Base-by-base conservation (phyloP, 169 alveolate species). In the Plasmodium billcollinsi region DNA sequence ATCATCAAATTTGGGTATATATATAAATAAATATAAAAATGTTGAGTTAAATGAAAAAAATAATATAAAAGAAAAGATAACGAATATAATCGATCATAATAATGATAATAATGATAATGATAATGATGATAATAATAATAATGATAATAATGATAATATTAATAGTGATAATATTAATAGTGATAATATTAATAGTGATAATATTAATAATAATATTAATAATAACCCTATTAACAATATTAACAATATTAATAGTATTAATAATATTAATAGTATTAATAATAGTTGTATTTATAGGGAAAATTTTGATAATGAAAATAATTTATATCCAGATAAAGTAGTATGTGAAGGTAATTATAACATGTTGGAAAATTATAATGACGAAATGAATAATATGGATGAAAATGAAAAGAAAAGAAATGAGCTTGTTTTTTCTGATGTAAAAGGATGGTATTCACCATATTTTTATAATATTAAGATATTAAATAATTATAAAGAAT, bases 391-490 rank as follows among this genome's bases (percentile, higher is more conserved):
- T 49, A 47, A n/a, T 2, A 33, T 78, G 14, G 70, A 78, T 9
- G 78, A 78, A 43, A 67, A 50, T 66, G 65, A 14, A 14, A 78
- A 78, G 29, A 78, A 78, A 39, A 80, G 58, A 80, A 18, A 18
- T 61, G 85, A 69, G 56, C 59, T 80, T 21, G 59, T 63, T 21
- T 80, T 56, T 61, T 80, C 90, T 52, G 90, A 80, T 80, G 26
- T 69, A 8, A 80, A 80, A 39, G 90, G 90, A 2, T 80, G 90
- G 90, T 80, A 80, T 80, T 80, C 90, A 11, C 90, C 90, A 24
- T 61, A 80, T 73, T 80, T 80, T 72, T 80, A 80, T 49, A 80
- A 80, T 69, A 80, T 80, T 33, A 80, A 80, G 52, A 74, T 80
- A 49, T 72, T 80, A 50, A 54, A 33, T 15, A 33, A 70, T 15